Evolutionary conservation across 805 yeast species (phyloP).

Genomic region (Cyberlindnera amylophila): DNA sequence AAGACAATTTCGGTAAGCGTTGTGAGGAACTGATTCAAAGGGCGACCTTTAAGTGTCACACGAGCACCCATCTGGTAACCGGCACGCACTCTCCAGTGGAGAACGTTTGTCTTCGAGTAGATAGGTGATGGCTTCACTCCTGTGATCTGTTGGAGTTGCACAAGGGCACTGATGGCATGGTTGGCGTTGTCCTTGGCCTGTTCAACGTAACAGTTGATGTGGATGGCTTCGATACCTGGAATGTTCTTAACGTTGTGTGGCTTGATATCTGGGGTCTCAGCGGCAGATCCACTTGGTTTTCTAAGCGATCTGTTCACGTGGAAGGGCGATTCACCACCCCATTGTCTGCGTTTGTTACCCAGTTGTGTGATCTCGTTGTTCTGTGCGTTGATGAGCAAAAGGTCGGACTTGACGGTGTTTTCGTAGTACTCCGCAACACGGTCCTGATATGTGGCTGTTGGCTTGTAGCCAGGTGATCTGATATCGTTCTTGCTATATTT

Average conservation of each 20-base stretch:
- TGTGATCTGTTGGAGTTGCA: constrained; percentile 91
- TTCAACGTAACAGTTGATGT: constrained; percentile 72
- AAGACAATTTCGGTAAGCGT: constrained; percentile 89
- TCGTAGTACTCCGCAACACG: constrained; percentile 73
- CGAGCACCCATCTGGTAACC: constrained; percentile 93
- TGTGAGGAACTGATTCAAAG: constrained; percentile 78
- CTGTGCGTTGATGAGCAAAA: constrained; percentile 70
- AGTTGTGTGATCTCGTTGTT: constrained; percentile 52
- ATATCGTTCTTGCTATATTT: constrained; percentile 69
- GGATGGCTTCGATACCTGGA: constrained; percentile 66
- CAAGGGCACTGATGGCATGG: constrained; percentile 68
- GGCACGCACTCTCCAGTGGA: constrained; percentile 80
- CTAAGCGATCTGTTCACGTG: constrained; percentile 77
- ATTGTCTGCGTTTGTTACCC: constrained; percentile 74
- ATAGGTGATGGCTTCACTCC: constrained; percentile 76
- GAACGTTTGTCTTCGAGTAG: constrained; percentile 73
- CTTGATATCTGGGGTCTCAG: constrained; percentile 69
- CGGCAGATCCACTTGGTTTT: constrained; percentile 72
- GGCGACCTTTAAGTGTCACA: constrained; percentile 69
- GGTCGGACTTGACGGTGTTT: constrained; percentile 70
- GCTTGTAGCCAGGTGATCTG: constrained; percentile 73
- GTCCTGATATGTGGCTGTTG: constrained; percentile 72
- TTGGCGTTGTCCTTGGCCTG: constrained; percentile 68
- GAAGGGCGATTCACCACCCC: constrained; percentile 89
- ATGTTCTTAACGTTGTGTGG: constrained; percentile 66